Conservation (phyloP, 352 stramenopile species). For the Globisporangium uncinulatum region DNA sequence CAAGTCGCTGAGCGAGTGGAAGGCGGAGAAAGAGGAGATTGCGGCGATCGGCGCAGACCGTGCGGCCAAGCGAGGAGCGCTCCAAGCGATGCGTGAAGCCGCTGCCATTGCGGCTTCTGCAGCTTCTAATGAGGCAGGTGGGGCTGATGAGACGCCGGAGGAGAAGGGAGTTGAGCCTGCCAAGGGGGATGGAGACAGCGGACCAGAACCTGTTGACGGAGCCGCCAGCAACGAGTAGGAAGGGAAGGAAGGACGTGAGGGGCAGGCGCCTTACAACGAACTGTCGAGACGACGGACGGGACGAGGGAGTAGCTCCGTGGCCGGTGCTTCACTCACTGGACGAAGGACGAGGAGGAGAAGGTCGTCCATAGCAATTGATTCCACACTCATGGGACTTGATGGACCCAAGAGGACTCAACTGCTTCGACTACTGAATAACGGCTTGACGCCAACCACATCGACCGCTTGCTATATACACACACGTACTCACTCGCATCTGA, state of each 20-base stretch:
- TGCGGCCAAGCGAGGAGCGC: slow-evolving; percentile 32
- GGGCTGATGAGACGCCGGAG: not conserved
- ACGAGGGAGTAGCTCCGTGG: too few relatives aligned
- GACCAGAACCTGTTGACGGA: not conserved
- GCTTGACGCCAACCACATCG: too few relatives aligned
- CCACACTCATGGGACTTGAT: too few relatives aligned
- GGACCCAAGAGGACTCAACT: too few relatives aligned
- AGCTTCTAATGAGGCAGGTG: not conserved
- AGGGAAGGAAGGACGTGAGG: not conserved
- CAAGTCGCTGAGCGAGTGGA: slow-evolving; percentile 61
- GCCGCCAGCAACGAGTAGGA: not conserved
- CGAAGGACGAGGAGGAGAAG: too few relatives aligned
- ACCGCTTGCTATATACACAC: too few relatives aligned
- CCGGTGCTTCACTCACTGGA: too few relatives aligned
- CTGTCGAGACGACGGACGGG: too few relatives aligned
- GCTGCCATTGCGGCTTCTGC: not conserved
- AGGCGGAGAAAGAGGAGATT: slow-evolving; percentile 68
- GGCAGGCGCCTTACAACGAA: not conserved
- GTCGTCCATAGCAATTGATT: too few relatives aligned
- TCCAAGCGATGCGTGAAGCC: slow-evolving; percentile 21
- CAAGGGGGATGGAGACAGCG: not conserved
- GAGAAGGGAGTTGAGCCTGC: not conserved
- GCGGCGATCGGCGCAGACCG: slow-evolving; percentile 25
- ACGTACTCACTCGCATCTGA: too few relatives aligned
- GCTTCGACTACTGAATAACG: too few relatives aligned